These are phyloP conservation scores for Talaromyces sp. DNA, from an alignment of 2,329 filamentous ascomycete genomes.

Conservation along the genomic window DNA sequence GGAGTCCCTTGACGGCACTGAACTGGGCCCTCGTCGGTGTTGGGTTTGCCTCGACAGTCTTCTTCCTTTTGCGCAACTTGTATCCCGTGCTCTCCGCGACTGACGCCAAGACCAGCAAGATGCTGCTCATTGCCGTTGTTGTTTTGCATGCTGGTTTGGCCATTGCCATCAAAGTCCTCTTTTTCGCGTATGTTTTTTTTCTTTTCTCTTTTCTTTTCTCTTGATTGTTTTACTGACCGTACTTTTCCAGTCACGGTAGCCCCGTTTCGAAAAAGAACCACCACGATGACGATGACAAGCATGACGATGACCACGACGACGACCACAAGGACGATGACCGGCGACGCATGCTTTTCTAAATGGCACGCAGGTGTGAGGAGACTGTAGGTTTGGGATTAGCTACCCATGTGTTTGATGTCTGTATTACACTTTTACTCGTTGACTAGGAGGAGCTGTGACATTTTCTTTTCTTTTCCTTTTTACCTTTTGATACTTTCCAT, in stretches of 20 bases:
- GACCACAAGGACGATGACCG: slow-evolving; percentile 19
- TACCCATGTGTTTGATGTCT: background rate
- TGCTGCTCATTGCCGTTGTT: slow-evolving; percentile 77
- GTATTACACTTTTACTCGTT: background rate
- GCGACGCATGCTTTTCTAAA: slow-evolving; percentile 23
- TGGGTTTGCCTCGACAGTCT: slow-evolving; percentile 75
- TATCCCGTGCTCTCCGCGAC: slow-evolving; percentile 90
- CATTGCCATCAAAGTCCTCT: slow-evolving; percentile 91
- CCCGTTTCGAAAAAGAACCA: slow-evolving; percentile 46
- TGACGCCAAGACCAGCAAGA: slow-evolving; percentile 85
- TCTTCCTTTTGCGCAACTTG: slow-evolving; percentile 78
- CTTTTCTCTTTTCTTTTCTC: background rate
- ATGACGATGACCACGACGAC: slow-evolving; percentile 17
- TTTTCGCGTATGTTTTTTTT: slow-evolving; percentile 66
- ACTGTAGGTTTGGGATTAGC: background rate
- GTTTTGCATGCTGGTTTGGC: slow-evolving; percentile 82
- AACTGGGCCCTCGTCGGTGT: slow-evolving; percentile 93
- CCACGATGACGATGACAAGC: slow-evolving; percentile 22
- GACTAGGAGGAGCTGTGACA: background rate
- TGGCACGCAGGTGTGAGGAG: slow-evolving; percentile 5
- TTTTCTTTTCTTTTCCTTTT: background rate
- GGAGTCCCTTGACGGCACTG: slow-evolving; percentile 76
- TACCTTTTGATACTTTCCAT: background rate
- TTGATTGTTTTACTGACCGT: slow-evolving; percentile 11
- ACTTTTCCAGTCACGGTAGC: slow-evolving; percentile 53